Conservation (phyloP, 2,329 filamentous ascomycete species). For the Mycocentrospora acerina region DNA sequence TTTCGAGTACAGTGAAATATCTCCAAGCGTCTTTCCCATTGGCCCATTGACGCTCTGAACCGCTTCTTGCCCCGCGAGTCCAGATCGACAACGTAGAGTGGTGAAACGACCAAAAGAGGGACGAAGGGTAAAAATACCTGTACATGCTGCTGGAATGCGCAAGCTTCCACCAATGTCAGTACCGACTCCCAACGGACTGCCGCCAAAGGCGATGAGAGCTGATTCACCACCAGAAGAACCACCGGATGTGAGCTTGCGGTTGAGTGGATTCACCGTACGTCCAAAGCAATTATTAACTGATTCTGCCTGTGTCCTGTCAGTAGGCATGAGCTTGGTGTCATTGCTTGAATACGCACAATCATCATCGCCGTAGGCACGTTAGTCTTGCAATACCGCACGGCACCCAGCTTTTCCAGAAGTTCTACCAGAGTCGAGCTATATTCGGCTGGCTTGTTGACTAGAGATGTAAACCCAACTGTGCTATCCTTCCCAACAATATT, state of each 20-base stretch:
- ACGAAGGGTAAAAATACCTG: conserved; percentile 59
- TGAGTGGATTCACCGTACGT: conserved; percentile 62
- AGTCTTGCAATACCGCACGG: conserved; percentile 69
- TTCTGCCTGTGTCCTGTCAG: conserved; percentile 49
- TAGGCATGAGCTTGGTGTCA: neutral
- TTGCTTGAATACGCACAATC: conserved; percentile 46
- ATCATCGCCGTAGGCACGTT: conserved; percentile 71
- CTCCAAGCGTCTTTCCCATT: conserved; percentile 57
- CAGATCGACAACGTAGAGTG: conserved; percentile 55
- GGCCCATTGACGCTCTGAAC: conserved; percentile 66
- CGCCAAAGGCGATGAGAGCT: conserved; percentile 61
- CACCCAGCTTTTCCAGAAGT: conserved; percentile 61
- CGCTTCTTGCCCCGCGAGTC: conserved; percentile 66
- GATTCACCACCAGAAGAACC: conserved; percentile 69
- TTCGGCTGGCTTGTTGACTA: conserved; percentile 60
- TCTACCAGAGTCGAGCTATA: conserved; percentile 60
- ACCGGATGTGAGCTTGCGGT: conserved; percentile 61
- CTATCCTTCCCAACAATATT: conserved; percentile 61
- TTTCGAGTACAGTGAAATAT: conserved; percentile 49
- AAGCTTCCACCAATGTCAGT: conserved; percentile 64
- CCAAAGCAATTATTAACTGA: conserved; percentile 67
- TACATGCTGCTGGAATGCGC: conserved; percentile 58
- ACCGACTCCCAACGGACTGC: conserved; percentile 62
- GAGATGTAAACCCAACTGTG: conserved; percentile 64
- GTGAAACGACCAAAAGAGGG: conserved; percentile 63